Evolutionary conservation across 306 rosid genomes (phyloP).

Genomic region (Acacia crassicarpa): DNA sequence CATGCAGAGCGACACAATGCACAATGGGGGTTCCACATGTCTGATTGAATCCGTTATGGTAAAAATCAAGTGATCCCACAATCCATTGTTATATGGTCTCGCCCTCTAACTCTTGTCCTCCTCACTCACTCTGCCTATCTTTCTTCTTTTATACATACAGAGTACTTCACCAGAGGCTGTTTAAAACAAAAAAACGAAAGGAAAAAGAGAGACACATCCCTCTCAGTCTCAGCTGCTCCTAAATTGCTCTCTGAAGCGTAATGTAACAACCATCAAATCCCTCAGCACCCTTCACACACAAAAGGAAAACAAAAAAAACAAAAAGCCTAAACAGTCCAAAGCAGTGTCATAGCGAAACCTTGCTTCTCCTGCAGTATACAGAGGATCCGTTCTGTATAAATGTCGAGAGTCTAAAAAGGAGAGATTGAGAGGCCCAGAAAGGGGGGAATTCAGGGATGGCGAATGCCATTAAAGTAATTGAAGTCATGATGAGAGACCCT

Average conservation of each 20-base stretch:
- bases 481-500: constrained; percentile 96
- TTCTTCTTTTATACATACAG: constrained; percentile 19
- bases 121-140: constrained; percentile 9
- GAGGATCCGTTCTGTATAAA: background rate
- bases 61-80: constrained; percentile 27
- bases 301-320: background rate
- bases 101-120: constrained; percentile 3
- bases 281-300: constrained; percentile 24
- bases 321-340: background rate
- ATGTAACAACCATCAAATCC: background rate
- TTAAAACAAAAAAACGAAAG: background rate
- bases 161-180: constrained; percentile 4
- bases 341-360: background rate
- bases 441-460: constrained; percentile 41
- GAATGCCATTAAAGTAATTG: constrained; percentile 64
- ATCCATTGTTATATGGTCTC: background rate
- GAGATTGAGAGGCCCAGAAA: no score
- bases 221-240: background rate
- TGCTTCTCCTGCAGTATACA: background rate
- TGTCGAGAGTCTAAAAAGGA: background rate
- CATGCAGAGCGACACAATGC: background rate
- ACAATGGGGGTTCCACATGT: constrained; percentile 19
- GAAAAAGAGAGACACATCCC: background rate
- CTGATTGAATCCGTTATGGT: constrained; percentile 24
- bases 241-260: background rate